These are phyloP conservation scores for Hypocreales sp. DNA, from an alignment of 2,329 filamentous ascomycete species.

Conservation along the genomic window DNA sequence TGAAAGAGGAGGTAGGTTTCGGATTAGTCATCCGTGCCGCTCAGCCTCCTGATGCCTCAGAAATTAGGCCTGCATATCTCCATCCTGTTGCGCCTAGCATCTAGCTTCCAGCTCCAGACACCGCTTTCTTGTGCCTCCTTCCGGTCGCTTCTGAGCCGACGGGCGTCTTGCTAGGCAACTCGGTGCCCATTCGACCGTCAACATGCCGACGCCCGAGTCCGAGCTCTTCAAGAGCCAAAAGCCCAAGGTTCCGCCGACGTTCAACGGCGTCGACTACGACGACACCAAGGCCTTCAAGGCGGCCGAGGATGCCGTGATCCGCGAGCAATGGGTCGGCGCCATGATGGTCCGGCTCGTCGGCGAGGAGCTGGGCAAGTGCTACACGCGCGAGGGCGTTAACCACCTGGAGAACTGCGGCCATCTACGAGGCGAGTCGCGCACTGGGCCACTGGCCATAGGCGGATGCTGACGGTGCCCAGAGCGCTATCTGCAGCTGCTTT, in stretches of 20 bases:
- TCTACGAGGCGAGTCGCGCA: slow-evolving; percentile 56
- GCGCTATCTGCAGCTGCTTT: slow-evolving; percentile 64
- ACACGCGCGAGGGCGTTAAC: slow-evolving; percentile 70
- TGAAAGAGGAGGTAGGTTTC: no score
- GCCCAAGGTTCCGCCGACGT: slow-evolving; percentile 66
- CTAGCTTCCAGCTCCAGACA: no score
- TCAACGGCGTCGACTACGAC: slow-evolving; percentile 77
- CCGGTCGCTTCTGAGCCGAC: no score
- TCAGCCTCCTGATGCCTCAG: slow-evolving; percentile 10
- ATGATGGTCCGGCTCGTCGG: slow-evolving; percentile 79
- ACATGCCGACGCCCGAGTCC: slow-evolving; percentile 75
- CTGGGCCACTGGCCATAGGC: no score
- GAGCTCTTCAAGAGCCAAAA: slow-evolving; percentile 70
- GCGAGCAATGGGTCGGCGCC: slow-evolving; percentile 77
- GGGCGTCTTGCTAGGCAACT: no score
- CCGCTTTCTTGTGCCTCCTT: no score
- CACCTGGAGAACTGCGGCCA: slow-evolving; percentile 77
- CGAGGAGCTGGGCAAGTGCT: slow-evolving; percentile 77
- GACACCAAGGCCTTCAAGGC: slow-evolving; percentile 69
- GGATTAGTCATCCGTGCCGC: no score
- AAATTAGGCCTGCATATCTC: no score
- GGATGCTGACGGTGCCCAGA: slow-evolving; percentile 31
- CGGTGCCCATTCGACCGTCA: slow-evolving; percentile 5
- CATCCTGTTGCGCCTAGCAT: no score
- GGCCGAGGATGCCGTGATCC: slow-evolving; percentile 66